Base-by-base conservation (phyloP, 2,329 filamentous ascomycete genomes). In the Colletotrichum magnum region DNA sequence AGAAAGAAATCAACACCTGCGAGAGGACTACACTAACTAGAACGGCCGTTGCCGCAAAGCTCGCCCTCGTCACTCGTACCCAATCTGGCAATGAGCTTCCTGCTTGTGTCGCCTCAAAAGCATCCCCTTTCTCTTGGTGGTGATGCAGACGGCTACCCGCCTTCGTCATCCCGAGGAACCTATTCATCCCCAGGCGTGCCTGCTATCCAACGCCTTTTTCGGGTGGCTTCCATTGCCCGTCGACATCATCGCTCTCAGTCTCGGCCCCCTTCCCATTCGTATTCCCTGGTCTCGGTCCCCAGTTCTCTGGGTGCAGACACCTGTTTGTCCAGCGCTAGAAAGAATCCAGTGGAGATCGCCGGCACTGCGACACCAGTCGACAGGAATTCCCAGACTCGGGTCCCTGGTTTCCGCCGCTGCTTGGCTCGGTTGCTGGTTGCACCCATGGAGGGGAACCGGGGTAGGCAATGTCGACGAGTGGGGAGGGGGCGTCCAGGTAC, bases 311-410 rank as follows among this genome's bases (percentile, higher is more conserved):
- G 51, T 60, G 56, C 67, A 48, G 63, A 57, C 60, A 70, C 67
- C 69, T 70, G 69, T 62, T 71, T 63, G 51, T 60, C 57, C 41
- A 66, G 63, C 69, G 67, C 69, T 70, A 71, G 52, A 67, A 67
- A 57, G 51, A 61, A 59, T 56, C 18, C 45, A 66, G 69, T 52
- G 67, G 69, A 12, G 67, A 70, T 70, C 69, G 67, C 53, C 69
- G 69, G 61, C 69, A 71, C 39, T 69, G 63, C 63, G 52, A 66
- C 56, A 51, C 62, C 67, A 61, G 43, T 58, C 63, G 52, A 61
- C 62, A 57, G 45, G 57, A 69, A 59, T 67, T 67, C 67, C 62
- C 45, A 56, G 47, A 36, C 16, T 65, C 45, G 57, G 45, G 51
- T 57, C 63, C 62, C 67, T 69, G 62, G 51, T 67, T 64, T 58